Evolutionary conservation across 495 filamentous ascomycete genomes (phyloP), one percentile per base, ranked within the genome.

Genomic region (Aspergillus conjunctus): DNA sequence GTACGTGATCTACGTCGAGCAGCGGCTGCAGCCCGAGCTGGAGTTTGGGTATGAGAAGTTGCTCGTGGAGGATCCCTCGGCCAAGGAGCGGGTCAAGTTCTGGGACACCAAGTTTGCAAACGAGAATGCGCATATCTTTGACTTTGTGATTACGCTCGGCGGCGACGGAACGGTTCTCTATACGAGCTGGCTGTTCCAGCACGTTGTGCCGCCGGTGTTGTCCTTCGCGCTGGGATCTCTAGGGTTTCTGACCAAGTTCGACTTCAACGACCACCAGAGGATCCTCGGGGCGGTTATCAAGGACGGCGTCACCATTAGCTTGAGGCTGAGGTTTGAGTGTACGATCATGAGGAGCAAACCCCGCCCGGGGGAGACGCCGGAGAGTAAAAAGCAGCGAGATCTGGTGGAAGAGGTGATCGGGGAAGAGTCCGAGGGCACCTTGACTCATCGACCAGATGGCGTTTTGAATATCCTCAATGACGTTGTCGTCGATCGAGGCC

Each of bases 91-190:
- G 33, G 70, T 98, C 44, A 86, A 84, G 49, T 96, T 87, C 72
- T 98, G 94, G 94, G 87, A 83, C 30, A 86, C 88, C 49, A 81
- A 88, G 51, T 84, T 97, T 62, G 96, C 91, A 54, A 77, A 79
- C 48, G 82, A 84, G 22, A 79, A 86, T 51, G 94, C 95, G 1
- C 91, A 97, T 61, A 86, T 85, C 3, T 97, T 97, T 68, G 94
- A 98, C 73, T 92, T 98, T 67, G 88, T 94, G 15, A 79, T 98
- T 34, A 95, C 93, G 0, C 86, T 98, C 4, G 94, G 94, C n/a
- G 94, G 94, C 10, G 94, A 98, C 69, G 94, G 94, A 14, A 98
- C 94, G 0, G 93, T 98, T 32, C 78, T 98, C 32, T 98, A 96
- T 68, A 91, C 94, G 0, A 92, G 87, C 66, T 98, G 95, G 93